Base-by-base conservation (phyloP, 805 yeast genomes). In the Metschnikowia arizonensis region DNA sequence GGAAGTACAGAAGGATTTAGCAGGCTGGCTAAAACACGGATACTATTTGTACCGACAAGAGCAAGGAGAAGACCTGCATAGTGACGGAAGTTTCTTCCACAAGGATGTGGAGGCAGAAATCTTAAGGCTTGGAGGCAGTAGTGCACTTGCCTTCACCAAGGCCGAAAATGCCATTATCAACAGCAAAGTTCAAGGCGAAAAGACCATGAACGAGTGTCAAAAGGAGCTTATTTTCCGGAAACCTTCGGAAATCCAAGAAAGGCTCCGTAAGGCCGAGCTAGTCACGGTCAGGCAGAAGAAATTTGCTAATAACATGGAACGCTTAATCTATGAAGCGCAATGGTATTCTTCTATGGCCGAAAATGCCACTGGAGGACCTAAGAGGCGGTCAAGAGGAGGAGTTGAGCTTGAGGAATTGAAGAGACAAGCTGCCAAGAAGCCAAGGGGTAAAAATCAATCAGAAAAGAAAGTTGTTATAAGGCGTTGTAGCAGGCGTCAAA, bases 251-350 rank as follows among this genome's bases (percentile, higher is more conserved):
- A 49, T 63, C 17, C 56, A 52, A 6, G 49, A 44, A 3, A 60
- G 58, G 46, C 48, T 55, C 26, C 56, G 56, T 17, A 62, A 60
- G 33, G 45, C 57, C 24, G 62, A 60, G 43, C 44, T 54, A 40
- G 65, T 57, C 30, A 58, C 56, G 11, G 53, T 50, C 12, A 50
- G 74, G 41, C 58, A 55, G 47, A 58, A 59, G 10, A 57, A 52
- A 23, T 68, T 67, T 43, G 58, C 60, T 31, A 61, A 51, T 33
- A 41, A 48, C 5, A 52, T 57, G n/a, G 73, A 68, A 30, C 50
- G 63, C 24, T 59, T 71, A 21, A 50, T 66, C 7, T 70, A 69
- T 47, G 72, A 66, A 42, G 73, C 74, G 0, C 60, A 65, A 44
- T 70, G 75, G 76, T 61, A 59, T 35, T 50, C 60, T 1, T 58